phyloP scores from a whole-genome alignment of 345 rosid genomes.

The Isatis tinctoria region DNA sequence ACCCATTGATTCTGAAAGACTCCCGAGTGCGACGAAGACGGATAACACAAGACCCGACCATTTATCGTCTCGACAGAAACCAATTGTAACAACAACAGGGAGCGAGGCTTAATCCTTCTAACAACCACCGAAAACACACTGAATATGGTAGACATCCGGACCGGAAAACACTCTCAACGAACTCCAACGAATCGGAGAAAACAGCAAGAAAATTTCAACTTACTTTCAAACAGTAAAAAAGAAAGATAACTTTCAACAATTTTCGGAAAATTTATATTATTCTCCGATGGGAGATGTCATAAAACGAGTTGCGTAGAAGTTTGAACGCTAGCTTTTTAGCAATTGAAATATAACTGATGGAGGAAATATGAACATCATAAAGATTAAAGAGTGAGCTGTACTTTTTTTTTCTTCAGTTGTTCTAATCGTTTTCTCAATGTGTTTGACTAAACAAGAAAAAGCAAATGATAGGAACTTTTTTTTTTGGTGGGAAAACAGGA shows the following conservation, averaged over 20 bases:
- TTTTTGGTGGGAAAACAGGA: too few species aligned
- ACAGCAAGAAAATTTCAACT: too few species aligned
- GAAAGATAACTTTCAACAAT: background rate
- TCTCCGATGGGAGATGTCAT: background rate
- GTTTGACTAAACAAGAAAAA: constrained; percentile 29
- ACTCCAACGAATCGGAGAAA: too few species aligned
- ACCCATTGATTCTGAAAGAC: too few species aligned
- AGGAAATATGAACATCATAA: background rate
- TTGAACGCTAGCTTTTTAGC: background rate
- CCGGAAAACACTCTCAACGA: too few species aligned
- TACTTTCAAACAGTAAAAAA: background rate
- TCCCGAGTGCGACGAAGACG: too few species aligned
- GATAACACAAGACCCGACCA: too few species aligned
- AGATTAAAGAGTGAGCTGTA: constrained; percentile 15
- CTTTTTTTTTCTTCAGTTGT: background rate
- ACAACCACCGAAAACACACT: too few species aligned
- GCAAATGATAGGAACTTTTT: constrained; percentile 32
- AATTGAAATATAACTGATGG: background rate
- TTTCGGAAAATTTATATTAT: background rate
- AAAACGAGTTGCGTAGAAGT: background rate
- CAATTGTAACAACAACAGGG: too few species aligned
- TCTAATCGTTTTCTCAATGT: constrained; percentile 28
- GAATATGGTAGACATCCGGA: too few species aligned
- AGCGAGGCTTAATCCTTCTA: too few species aligned
- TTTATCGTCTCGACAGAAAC: too few species aligned